A percentile compares a stretch with the other conserved stretches of the same genome.
Conservation (phyloP, 495 filamentous ascomycete genomes). For the Antarctomyces pellizariae region DNA sequence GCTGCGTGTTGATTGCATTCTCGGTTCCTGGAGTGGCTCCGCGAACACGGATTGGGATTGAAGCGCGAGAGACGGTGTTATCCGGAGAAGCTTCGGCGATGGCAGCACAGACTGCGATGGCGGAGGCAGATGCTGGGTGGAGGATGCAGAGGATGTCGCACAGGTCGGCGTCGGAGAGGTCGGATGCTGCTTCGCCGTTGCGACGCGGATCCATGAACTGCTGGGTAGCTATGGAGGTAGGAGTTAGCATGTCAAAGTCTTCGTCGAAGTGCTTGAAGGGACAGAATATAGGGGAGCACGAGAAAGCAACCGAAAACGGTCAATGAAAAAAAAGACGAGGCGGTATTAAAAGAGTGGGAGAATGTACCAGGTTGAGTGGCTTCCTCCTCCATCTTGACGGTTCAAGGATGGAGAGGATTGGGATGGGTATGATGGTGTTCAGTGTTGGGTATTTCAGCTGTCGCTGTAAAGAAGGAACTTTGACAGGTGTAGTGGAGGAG, state of each 20-base stretch:
- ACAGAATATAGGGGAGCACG: neutral
- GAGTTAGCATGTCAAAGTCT: conserved; percentile 1
- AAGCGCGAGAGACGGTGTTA: conserved; percentile 26
- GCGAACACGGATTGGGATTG: conserved; percentile 10
- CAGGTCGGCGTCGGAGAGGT: conserved; percentile 54
- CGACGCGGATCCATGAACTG: conserved; percentile 58
- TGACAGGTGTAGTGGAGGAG: too few species aligned
- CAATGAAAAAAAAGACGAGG: conserved; percentile 2
- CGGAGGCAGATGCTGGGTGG: conserved; percentile 49
- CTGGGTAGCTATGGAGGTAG: conserved; percentile 36
- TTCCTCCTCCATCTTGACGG: conserved; percentile 17
- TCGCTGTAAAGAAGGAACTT: too few species aligned
- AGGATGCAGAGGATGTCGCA: conserved; percentile 78
- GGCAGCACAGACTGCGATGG: conserved; percentile 37
- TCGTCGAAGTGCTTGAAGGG: neutral
- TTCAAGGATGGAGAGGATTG: neutral
- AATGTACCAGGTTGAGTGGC: conserved; percentile 13
- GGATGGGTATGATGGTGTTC: too few species aligned
- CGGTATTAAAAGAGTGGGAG: conserved; percentile 1
- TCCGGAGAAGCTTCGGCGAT: conserved; percentile 27
- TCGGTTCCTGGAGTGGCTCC: conserved; percentile 6
- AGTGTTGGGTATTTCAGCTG: too few species aligned
- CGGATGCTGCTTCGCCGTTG: conserved; percentile 49
- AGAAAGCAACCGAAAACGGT: conserved; percentile 1
- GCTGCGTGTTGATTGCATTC: conserved; percentile 18